These are phyloP conservation scores for Brettanomyces naardenensis DNA, from an alignment of 805 yeast species.

Conservation along the genomic window DNA sequence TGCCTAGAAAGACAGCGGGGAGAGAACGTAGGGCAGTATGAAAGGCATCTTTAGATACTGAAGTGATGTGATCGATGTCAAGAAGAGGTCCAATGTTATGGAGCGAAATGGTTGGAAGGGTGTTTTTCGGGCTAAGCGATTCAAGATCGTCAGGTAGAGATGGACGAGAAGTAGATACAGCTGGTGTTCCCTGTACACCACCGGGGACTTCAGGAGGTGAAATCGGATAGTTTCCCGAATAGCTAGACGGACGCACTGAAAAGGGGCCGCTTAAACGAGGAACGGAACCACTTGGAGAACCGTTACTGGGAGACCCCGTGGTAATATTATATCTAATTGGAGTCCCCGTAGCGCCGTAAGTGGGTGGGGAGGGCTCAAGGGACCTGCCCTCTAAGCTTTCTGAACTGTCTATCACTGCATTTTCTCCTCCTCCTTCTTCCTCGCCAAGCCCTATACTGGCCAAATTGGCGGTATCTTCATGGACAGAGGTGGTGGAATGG, in stretches of 20 bases:
- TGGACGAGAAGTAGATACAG: not conserved
- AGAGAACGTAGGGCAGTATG: constrained; percentile 28
- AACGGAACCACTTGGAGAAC: not conserved
- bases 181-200: not conserved
- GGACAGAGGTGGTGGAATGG: constrained; percentile 40
- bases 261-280: too few relatives aligned
- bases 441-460: constrained; percentile 50
- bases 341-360: not conserved
- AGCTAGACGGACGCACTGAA: not conserved
- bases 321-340: too few relatives aligned
- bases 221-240: not conserved
- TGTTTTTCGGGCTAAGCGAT: not conserved
- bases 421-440: constrained; percentile 4
- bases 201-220: not conserved
- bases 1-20: constrained; percentile 84
- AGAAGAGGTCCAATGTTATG: not conserved
- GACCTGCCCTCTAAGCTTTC: not conserved
- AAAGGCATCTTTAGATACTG: constrained; percentile 24
- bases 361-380: not conserved
- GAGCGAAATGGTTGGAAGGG: not conserved
- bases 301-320: too few relatives aligned
- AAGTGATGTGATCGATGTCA: too few relatives aligned
- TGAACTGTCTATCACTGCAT: not conserved
- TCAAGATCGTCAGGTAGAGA: not conserved
- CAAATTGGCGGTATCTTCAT: constrained; percentile 48